Evolutionary conservation across 371 early-diverging fungal genomes (phyloP).

Genomic region (Scutellospora calospora): DNA sequence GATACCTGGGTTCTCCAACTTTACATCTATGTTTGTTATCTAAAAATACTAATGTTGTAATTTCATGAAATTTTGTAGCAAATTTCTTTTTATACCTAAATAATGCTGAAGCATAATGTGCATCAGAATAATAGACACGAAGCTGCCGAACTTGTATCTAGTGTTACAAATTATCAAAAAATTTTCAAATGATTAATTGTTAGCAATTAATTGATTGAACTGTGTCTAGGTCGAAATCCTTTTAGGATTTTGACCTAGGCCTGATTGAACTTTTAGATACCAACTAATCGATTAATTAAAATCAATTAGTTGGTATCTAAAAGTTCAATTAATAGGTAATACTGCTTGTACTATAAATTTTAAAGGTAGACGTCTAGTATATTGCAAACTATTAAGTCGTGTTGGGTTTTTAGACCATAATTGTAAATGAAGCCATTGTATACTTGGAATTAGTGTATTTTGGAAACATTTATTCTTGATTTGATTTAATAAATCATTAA

Average conservation of each 20-base stretch:
- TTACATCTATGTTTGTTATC: background rate
- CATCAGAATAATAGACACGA: background rate
- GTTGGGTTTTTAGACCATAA: background rate
- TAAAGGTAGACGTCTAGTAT: background rate
- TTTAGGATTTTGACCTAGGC: too few species aligned
- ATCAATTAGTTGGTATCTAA: too few species aligned
- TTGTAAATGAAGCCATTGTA: background rate
- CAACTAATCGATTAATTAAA: too few species aligned
- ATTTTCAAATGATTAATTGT: too few species aligned
- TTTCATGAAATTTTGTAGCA: background rate
- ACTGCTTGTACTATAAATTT: background rate
- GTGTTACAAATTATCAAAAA: too few species aligned
- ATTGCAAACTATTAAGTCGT: background rate
- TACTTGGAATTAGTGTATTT: background rate
- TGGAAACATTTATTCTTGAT: background rate
- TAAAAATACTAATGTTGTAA: background rate
- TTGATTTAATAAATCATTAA: background rate
- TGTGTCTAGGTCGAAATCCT: too few species aligned
- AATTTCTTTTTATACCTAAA: background rate
- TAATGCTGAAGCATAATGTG: background rate
- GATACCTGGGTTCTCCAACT: background rate
- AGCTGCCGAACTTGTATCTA: background rate
- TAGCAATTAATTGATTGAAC: too few species aligned
- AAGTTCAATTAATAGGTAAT: too few species aligned
- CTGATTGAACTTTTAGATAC: too few species aligned